Evolutionary conservation across 192 early-diverging fungal genomes (phyloP).

Genomic region (Gryganskiella cystojenkinii): DNA sequence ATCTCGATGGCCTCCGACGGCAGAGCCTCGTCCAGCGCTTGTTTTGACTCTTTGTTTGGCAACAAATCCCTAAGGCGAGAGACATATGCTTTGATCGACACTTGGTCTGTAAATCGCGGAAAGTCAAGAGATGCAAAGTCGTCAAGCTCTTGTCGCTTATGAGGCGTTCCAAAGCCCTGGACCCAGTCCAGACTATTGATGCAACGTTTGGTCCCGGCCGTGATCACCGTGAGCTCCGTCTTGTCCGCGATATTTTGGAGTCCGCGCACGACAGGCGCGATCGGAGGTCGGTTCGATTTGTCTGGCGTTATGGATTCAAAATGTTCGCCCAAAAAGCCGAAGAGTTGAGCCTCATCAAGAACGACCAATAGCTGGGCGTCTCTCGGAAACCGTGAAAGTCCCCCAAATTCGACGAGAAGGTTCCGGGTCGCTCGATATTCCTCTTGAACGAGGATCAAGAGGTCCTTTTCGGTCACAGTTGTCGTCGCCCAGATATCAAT

Average conservation of each 20-base stretch:
- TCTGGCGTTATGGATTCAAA: conserved; percentile 2
- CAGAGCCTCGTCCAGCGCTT: not conserved
- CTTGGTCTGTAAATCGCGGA: not conserved
- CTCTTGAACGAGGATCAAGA: not conserved
- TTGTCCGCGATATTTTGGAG: conserved; percentile 1
- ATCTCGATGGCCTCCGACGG: conserved; percentile 5
- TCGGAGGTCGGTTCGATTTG: not conserved
- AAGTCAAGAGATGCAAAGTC: not conserved
- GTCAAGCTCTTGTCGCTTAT: not conserved
- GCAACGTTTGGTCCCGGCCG: not conserved
- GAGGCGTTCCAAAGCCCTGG: not conserved
- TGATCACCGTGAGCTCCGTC: not conserved
- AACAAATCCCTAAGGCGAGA: not conserved
- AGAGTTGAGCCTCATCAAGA: conserved; percentile 29
- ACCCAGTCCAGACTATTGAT: conserved; percentile 11
- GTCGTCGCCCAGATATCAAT: too few species aligned
- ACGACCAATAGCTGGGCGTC: conserved; percentile 1
- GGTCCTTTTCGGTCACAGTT: too few species aligned
- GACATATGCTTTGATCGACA: not conserved
- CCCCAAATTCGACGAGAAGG: not conserved
- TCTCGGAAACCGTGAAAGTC: not conserved
- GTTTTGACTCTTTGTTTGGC: not conserved
- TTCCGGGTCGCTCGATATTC: not conserved
- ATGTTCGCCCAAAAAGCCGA: conserved; percentile 1
- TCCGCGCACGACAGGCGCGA: conserved; percentile 11